Conservation (phyloP, 2,329 filamentous ascomycete genomes). For the Calonectria hongkongensis region DNA sequence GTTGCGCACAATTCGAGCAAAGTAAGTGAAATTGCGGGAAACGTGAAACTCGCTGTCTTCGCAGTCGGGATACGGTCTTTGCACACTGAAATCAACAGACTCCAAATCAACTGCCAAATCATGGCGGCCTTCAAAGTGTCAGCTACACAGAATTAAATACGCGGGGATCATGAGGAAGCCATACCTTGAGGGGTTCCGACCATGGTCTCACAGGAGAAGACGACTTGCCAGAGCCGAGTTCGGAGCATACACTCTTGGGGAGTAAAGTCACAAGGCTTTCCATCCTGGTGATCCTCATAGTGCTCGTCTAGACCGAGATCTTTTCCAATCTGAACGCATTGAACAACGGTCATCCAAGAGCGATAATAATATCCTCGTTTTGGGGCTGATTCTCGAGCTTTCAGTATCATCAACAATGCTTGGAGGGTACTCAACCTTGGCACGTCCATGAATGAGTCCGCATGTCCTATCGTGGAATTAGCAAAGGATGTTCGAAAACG, state of each 20-base stretch:
- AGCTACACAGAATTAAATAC: constrained; percentile 25
- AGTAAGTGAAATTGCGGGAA: constrained; percentile 89
- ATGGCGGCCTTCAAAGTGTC: constrained; percentile 76
- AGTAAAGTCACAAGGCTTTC: constrained; percentile 80
- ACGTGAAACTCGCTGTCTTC: constrained; percentile 85
- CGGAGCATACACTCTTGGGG: constrained; percentile 87
- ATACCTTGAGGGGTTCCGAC: constrained; percentile 93
- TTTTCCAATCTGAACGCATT: constrained; percentile 93
- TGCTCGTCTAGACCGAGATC: constrained; percentile 94
- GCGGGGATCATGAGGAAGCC: constrained; percentile 23
- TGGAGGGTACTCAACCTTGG: constrained; percentile 94
- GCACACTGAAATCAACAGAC: constrained; percentile 84
- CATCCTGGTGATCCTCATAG: constrained; percentile 84
- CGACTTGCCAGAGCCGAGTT: constrained; percentile 91
- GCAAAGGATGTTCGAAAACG: constrained; percentile 42
- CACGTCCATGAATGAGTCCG: constrained; percentile 94
- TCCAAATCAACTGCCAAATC: constrained; percentile 86
- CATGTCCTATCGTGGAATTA: constrained; percentile 77
- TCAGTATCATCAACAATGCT: constrained; percentile 89
- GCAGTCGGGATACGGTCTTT: constrained; percentile 77
- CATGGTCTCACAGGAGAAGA: constrained; percentile 92
- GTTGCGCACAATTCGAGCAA: constrained; percentile 85
- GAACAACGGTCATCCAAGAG: constrained; percentile 97
- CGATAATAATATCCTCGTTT: constrained; percentile 97
- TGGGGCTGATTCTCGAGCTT: constrained; percentile 92